These are phyloP conservation scores for Hymenoscyphus linearis DNA, from an alignment of 2,329 filamentous ascomycete genomes.

Conservation along the genomic window DNA sequence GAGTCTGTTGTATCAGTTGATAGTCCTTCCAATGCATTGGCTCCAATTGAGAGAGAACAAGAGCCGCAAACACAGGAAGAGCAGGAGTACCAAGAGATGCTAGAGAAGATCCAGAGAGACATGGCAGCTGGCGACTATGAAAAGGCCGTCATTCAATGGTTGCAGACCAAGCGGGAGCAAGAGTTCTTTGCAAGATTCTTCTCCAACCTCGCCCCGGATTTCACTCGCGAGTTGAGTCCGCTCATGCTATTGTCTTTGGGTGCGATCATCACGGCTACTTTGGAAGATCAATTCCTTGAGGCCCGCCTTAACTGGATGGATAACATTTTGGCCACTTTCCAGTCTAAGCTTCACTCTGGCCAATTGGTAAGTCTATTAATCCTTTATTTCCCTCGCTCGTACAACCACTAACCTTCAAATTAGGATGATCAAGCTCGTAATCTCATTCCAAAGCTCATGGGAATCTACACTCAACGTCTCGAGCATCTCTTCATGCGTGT, in stretches of 20 bases:
- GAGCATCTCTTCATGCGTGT: conserved; percentile 49
- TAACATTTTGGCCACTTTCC: conserved; percentile 50
- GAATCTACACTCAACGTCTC: conserved; percentile 45
- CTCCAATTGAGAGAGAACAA: conserved; percentile 35
- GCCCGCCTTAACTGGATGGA: conserved; percentile 58
- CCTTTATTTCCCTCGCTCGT: background rate
- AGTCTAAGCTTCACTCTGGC: conserved; percentile 25
- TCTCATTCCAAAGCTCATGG: conserved; percentile 53
- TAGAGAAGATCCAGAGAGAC: conserved; percentile 55
- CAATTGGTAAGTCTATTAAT: conserved; percentile 29
- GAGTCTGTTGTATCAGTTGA: conserved; percentile 9
- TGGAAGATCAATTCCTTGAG: conserved; percentile 47
- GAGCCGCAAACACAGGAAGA: conserved; percentile 43
- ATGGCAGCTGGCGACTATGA: conserved; percentile 59
- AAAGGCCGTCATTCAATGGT: conserved; percentile 60
- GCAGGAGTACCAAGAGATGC: conserved; percentile 48
- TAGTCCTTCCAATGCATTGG: conserved; percentile 9
- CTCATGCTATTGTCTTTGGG: conserved; percentile 60
- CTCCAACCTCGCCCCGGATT: conserved; percentile 44
- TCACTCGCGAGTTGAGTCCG: conserved; percentile 53
- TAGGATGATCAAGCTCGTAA: conserved; percentile 51
- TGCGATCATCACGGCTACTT: conserved; percentile 55
- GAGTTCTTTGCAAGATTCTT: conserved; percentile 57
- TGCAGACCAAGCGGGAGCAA: conserved; percentile 57
- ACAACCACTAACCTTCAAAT: conserved; percentile 25